A percentile compares a stretch with the other conserved stretches of the same genome.
Conservation (phyloP, 2,329 filamentous ascomycete species). For the Cercospora sesami region DNA sequence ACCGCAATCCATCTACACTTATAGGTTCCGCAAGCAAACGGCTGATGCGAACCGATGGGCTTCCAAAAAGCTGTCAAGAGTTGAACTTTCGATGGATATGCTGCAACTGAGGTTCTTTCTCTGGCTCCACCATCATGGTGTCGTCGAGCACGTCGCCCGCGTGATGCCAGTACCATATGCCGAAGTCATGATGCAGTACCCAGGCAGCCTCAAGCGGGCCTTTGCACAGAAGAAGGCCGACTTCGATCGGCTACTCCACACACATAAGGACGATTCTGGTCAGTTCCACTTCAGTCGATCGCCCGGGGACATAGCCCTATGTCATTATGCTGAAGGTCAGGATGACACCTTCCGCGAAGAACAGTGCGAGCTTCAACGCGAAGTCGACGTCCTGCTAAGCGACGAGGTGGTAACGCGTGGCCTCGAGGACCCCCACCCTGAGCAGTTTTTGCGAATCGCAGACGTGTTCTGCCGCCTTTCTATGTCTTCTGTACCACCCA, state of each 20-base stretch:
- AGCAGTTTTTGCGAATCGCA: slow-evolving; percentile 31
- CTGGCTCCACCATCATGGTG: slow-evolving; percentile 26
- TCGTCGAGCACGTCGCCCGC: slow-evolving; percentile 22
- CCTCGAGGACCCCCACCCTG: background rate
- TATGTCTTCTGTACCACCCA: slow-evolving; percentile 59
- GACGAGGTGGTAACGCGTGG: background rate
- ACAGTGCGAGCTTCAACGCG: slow-evolving; percentile 30
- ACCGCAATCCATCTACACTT: slow-evolving; percentile 50
- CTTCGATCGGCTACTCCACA: background rate
- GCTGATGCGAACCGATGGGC: slow-evolving; percentile 39
- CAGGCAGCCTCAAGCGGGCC: background rate
- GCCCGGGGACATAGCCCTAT: slow-evolving; percentile 23
- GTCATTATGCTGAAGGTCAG: slow-evolving; percentile 42
- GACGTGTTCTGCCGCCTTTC: slow-evolving; percentile 65
- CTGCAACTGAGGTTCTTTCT: slow-evolving; percentile 43
- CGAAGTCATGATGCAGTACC: slow-evolving; percentile 16
- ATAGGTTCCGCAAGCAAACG: slow-evolving; percentile 35
- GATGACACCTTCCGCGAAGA: slow-evolving; percentile 39
- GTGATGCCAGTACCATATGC: slow-evolving; percentile 32
- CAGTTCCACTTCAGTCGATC: slow-evolving; percentile 6
- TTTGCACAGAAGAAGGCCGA: slow-evolving; percentile 17
- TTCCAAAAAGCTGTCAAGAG: slow-evolving; percentile 47
- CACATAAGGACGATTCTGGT: background rate
- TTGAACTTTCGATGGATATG: slow-evolving; percentile 44
- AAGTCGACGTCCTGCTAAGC: slow-evolving; percentile 31